Evolutionary conservation across 2,329 filamentous ascomycete species (phyloP).

Genomic region (Calonectria pseudoreteaudii): DNA sequence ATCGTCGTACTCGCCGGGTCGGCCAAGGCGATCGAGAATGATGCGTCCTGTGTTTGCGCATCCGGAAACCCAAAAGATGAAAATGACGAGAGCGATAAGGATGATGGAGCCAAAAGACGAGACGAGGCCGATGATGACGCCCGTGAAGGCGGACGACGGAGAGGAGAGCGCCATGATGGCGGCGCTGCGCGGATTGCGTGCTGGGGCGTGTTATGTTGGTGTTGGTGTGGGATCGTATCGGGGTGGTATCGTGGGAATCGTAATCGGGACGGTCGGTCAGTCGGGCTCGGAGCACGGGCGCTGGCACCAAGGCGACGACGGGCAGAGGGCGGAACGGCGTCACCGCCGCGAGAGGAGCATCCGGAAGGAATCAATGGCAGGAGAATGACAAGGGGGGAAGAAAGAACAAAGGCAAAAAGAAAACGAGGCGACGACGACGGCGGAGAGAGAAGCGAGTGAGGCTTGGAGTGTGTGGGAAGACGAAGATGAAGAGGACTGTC

Average conservation of each 20-base stretch:
- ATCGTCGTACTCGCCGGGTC: slow-evolving; percentile 97
- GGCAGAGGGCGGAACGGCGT: slow-evolving; percentile 41
- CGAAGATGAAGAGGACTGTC: background rate
- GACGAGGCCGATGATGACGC: slow-evolving; percentile 93
- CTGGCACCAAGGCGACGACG: background rate
- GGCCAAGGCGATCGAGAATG: slow-evolving; percentile 90
- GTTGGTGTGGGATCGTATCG: slow-evolving; percentile 26
- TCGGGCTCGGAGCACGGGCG: slow-evolving; percentile 32
- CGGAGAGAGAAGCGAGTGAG: background rate
- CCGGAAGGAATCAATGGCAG: slow-evolving; percentile 40
- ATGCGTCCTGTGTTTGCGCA: slow-evolving; percentile 86
- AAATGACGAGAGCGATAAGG: slow-evolving; percentile 85
- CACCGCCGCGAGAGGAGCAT: slow-evolving; percentile 45
- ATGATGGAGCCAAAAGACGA: slow-evolving; percentile 94
- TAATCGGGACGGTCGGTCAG: slow-evolving; percentile 34
- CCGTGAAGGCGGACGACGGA: slow-evolving; percentile 67
- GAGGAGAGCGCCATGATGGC: slow-evolving; percentile 48
- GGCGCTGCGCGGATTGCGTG: slow-evolving; percentile 1
- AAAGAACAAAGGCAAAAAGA: slow-evolving; percentile 12
- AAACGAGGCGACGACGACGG: slow-evolving; percentile 6
- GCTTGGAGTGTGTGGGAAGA: slow-evolving; percentile 1
- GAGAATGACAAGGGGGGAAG: slow-evolving; percentile 26
- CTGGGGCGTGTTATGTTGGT: slow-evolving; percentile 20
- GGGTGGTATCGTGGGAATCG: slow-evolving; percentile 28
- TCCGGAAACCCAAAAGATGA: slow-evolving; percentile 85